Evolutionary conservation across 2,329 filamentous ascomycete genomes (phyloP).

Genomic region (Phialemoniopsis sp.): DNA sequence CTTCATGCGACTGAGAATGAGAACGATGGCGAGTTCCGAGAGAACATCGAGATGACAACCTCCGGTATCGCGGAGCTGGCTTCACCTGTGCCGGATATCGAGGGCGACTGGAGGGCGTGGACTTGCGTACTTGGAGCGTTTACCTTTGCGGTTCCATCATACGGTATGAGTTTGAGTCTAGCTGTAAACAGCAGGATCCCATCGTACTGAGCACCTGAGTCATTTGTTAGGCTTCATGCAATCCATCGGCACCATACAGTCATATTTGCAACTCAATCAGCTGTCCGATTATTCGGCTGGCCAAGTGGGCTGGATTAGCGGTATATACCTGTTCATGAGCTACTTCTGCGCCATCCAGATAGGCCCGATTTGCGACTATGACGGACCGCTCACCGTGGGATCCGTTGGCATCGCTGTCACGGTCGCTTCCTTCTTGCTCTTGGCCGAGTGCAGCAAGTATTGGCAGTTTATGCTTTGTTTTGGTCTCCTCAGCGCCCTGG

Average conservation of each 20-base stretch:
- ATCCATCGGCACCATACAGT: conserved; percentile 40
- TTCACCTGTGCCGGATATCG: too few species aligned
- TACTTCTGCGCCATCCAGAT: conserved; percentile 41
- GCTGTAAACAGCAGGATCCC: too few species aligned
- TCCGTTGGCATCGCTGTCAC: conserved; percentile 28
- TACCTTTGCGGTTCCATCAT: too few species aligned
- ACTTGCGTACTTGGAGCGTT: too few species aligned
- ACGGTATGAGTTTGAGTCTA: too few species aligned
- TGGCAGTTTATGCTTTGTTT: conserved; percentile 43
- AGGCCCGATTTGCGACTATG: conserved; percentile 42
- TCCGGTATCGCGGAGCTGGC: too few species aligned
- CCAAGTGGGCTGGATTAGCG: conserved; percentile 45
- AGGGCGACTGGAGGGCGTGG: too few species aligned
- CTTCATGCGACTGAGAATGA: too few species aligned
- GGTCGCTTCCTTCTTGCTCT: conserved; percentile 34
- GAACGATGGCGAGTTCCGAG: too few species aligned
- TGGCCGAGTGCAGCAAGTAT: conserved; percentile 40
- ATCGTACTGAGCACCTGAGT: too few species aligned
- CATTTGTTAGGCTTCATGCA: conserved; percentile 46
- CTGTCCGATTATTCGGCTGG: conserved; percentile 32
- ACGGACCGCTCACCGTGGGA: conserved; percentile 35
- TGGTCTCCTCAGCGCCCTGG: conserved; percentile 36
- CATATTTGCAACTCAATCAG: conserved; percentile 39
- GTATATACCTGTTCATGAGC: conserved; percentile 37
- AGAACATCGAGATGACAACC: too few species aligned